Evolutionary conservation across 352 stramenopile species (phyloP), one percentile per base, ranked within the genome.

Genomic region (Thraustochytrium striatum): DNA sequence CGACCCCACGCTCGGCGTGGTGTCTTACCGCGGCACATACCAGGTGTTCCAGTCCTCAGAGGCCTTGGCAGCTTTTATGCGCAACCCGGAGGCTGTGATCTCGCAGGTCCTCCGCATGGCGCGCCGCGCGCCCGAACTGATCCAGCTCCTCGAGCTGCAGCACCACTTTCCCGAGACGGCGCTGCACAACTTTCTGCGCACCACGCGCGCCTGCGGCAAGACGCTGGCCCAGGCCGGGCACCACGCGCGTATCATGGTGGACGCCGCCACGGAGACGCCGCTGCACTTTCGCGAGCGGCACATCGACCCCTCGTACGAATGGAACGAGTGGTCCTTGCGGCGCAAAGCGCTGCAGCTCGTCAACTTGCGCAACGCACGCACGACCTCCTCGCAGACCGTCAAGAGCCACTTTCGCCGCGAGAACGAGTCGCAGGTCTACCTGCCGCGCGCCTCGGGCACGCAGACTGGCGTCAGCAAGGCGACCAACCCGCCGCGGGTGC

Each of bases 301-400:
- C 79, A 90, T 96, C 21, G 92, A 96, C 85, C 87, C 87, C 75
- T 88, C 89, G 53, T 97, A 97, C 84, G 89, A 95, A 61, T 97
- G 92, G 91, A 97, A 97, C 85, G 92, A 97, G 83, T 97, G 93
- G 93, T 91, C 87, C 62, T 85, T 97, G 55, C 87, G 93, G 16
- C 88, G 91, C 47, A 89, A 90, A 41, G 91, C 91, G 30, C 85
- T 97, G 50, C 89, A 95, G 83, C 87, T 97, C 59, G 91, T 91
- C 25, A 97, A 97, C 79, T 80, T 97, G 58, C 87, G 88, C 39
- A 92, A 95, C 52, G 96, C 89, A 82, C 88, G 87, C 16, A 97
- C 92, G 0, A 89, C 88, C 41, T 90, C 88, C 13, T 88, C 88
- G 62, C 93, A 97, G 84, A 97, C 93, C 21, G 85, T 87, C 19